These are phyloP conservation scores for Cladosporium halotolerans DNA, from an alignment of 2,329 filamentous ascomycete species.

Conservation along the genomic window DNA sequence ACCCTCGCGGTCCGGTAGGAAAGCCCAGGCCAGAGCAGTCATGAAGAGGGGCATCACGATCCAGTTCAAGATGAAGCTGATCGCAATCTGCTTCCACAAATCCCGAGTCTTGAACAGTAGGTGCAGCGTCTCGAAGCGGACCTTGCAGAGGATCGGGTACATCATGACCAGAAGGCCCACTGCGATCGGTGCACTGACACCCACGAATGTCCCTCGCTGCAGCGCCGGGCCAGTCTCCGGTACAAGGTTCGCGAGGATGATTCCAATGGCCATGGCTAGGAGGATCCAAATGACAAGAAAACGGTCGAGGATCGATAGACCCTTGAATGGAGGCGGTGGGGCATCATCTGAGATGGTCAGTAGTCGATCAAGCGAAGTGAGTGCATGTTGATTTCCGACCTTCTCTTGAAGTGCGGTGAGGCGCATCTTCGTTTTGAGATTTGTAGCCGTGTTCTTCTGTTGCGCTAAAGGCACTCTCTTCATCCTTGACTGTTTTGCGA, in stretches of 20 bases:
- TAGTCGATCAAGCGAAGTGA: too few relatives aligned
- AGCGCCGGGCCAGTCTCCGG: constrained; percentile 54
- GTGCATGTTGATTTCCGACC: background rate
- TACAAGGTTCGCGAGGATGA: constrained; percentile 71
- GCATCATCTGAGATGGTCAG: background rate
- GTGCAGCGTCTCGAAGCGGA: constrained; percentile 70
- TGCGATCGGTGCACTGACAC: constrained; percentile 64
- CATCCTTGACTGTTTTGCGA: background rate
- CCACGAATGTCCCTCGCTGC: constrained; percentile 66
- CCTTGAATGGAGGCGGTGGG: constrained; percentile 29
- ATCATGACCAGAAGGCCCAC: constrained; percentile 84
- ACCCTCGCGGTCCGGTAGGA: constrained; percentile 44
- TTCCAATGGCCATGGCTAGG: constrained; percentile 68
- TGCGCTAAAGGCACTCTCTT: background rate
- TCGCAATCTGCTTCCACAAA: constrained; percentile 72
- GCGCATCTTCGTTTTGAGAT: background rate
- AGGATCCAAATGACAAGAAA: constrained; percentile 59
- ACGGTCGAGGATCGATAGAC: constrained; percentile 39
- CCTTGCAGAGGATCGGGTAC: constrained; percentile 88
- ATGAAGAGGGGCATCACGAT: constrained; percentile 75
- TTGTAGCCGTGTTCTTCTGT: background rate
- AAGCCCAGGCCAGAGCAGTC: constrained; percentile 64
- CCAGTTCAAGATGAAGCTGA: constrained; percentile 77
- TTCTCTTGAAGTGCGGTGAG: background rate
- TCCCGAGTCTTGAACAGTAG: constrained; percentile 53